A percentile compares a stretch with the other conserved stretches of the same genome.
Conservation (phyloP, 352 stramenopile species). For the Phytopythium ostracodes region DNA sequence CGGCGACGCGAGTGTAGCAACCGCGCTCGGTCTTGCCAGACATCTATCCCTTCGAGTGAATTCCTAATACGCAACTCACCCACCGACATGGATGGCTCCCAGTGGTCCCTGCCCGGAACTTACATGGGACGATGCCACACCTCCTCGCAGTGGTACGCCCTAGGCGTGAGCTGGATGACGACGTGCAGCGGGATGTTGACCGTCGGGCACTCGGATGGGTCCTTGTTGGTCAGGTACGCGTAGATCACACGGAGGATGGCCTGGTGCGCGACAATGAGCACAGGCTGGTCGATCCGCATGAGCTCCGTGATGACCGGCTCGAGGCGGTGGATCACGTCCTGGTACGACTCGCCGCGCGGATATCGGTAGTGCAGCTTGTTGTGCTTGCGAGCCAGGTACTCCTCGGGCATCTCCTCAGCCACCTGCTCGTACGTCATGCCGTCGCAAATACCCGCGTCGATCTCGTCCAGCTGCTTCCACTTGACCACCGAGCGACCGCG, state of each 20-base stretch:
- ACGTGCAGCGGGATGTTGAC: conserved; percentile 92
- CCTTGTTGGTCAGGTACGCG: conserved; percentile 95
- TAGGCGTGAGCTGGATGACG: conserved; percentile 94
- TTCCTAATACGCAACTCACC: neutral
- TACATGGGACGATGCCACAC: conserved; percentile 90
- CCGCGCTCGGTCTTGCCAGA: neutral
- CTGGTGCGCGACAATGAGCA: conserved; percentile 94
- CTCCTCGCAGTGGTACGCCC: conserved; percentile 94
- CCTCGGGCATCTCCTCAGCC: conserved; percentile 91
- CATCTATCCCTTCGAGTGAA: conserved; percentile 3
- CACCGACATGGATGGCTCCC: neutral
- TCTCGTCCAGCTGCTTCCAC: conserved; percentile 94
- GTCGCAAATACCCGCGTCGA: conserved; percentile 96
- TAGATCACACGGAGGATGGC: conserved; percentile 95
- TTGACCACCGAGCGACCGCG: conserved; percentile 67
- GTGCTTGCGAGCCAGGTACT: conserved; percentile 92
- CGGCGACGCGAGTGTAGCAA: neutral
- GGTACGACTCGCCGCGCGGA: conserved; percentile 95
- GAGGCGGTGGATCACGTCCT: conserved; percentile 96
- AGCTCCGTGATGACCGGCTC: conserved; percentile 97
- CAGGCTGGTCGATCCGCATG: conserved; percentile 91
- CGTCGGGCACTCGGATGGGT: conserved; percentile 90
- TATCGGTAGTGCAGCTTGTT: conserved; percentile 87
- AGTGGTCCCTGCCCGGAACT: neutral
- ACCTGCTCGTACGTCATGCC: conserved; percentile 98